Evolutionary conservation across 306 rosid genomes (phyloP).

Genomic region (Echinosophora koreensis): DNA sequence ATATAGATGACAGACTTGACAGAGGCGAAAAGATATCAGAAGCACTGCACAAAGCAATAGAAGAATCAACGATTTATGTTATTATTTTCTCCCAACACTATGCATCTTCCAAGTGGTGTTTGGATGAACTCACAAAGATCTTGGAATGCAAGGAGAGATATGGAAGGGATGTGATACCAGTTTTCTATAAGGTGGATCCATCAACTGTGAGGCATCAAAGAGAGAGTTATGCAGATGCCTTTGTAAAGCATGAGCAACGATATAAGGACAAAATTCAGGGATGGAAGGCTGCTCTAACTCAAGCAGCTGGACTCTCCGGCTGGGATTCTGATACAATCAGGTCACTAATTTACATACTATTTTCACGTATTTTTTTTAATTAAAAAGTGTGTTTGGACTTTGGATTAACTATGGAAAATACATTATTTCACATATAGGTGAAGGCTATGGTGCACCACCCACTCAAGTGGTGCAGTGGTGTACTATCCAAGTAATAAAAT

Average conservation of each 20-base stretch:
- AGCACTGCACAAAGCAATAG: background rate
- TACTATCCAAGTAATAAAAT: too few relatives aligned
- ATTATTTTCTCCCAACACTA: constrained; percentile 31
- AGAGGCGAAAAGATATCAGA: constrained; percentile 11
- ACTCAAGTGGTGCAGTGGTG: too few relatives aligned
- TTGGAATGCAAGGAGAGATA: constrained; percentile 12
- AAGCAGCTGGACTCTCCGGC: background rate
- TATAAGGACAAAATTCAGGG: background rate
- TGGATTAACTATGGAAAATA: too few relatives aligned
- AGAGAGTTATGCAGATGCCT: constrained; percentile 19
- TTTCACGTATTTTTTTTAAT: too few relatives aligned
- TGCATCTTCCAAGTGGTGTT: constrained; percentile 47
- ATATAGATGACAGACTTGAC: background rate
- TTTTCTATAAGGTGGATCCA: constrained; percentile 47
- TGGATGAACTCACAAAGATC: constrained; percentile 35
- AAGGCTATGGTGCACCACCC: too few relatives aligned
- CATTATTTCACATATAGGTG: too few relatives aligned
- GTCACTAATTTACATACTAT: background rate
- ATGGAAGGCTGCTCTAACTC: constrained; percentile 29
- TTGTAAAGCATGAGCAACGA: background rate
- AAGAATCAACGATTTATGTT: constrained; percentile 21
- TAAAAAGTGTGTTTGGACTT: too few relatives aligned
- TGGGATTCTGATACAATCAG: background rate
- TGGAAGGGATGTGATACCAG: constrained; percentile 27
- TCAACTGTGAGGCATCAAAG: constrained; percentile 17